Percentiles rank a stretch among this genome's conserved stretches.
phyloP scores from a whole-genome alignment of 208 protist species.

The Novymonas esmeraldas region DNA sequence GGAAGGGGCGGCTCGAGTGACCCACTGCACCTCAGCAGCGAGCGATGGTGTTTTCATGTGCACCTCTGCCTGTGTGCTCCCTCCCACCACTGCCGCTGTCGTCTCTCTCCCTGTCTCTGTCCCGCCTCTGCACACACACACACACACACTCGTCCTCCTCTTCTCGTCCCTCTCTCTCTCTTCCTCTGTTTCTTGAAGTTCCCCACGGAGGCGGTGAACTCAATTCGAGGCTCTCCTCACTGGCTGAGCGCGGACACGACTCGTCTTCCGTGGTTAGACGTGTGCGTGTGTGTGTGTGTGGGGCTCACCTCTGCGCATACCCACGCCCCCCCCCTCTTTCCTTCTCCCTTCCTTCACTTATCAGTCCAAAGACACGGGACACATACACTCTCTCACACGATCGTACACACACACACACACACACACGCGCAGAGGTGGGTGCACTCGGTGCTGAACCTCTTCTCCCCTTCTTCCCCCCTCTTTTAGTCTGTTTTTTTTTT shows the following conservation, averaged over 20 bases:
- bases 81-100: background rate
- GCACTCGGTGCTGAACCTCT: background rate
- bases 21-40: too few relatives aligned
- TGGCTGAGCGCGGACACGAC: too few relatives aligned
- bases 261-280: too few relatives aligned
- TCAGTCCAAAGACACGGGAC: too few relatives aligned
- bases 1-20: too few relatives aligned
- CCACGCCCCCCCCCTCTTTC: background rate
- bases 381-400: too few relatives aligned
- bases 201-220: too few relatives aligned
- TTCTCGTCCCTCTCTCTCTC: background rate
- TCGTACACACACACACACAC: background rate
- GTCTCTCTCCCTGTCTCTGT: background rate
- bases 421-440: background rate
- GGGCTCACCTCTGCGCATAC: too few relatives aligned
- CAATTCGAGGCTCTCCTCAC: too few relatives aligned
- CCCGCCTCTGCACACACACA: background rate
- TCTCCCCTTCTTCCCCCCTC: background rate
- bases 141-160: background rate
- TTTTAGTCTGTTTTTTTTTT: conserved; percentile 16
- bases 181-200: conserved; percentile 5
- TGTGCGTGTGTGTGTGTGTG: too few relatives aligned
- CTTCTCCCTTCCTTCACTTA: background rate
- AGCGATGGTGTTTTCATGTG: background rate
- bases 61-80: background rate